Evolutionary conservation across 768 basidiomycete genomes (phyloP).

Genomic region (Collybia mongolica): DNA sequence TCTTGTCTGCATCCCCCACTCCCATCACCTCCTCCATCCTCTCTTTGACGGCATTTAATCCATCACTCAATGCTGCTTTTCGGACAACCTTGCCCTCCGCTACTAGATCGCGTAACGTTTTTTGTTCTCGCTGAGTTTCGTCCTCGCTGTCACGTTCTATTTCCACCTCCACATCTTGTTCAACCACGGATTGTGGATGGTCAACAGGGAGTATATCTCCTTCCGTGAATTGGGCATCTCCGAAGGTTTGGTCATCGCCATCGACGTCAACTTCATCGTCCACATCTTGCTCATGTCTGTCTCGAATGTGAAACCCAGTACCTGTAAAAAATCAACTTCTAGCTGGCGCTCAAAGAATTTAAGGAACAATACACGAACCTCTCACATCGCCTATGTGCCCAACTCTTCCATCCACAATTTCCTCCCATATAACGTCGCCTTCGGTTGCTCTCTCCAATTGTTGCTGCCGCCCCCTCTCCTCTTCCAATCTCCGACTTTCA

Average conservation of each 20-base stretch:
- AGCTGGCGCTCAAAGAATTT: neutral
- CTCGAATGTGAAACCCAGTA: conserved; percentile 69
- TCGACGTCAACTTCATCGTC: conserved; percentile 83
- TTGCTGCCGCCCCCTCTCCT: conserved; percentile 37
- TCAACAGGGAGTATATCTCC: conserved; percentile 54
- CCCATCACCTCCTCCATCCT: conserved; percentile 40
- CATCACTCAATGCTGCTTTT: conserved; percentile 15
- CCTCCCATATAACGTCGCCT: conserved; percentile 28
- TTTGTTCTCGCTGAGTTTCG: conserved; percentile 28
- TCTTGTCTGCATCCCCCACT: conserved; percentile 39
- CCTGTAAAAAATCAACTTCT: conserved; percentile 35
- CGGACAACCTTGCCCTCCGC: conserved; percentile 45
- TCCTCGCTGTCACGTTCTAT: conserved; percentile 37
- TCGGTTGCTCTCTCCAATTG: conserved; percentile 23
- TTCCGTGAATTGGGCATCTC: conserved; percentile 75
- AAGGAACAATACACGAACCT: conserved; percentile 29
- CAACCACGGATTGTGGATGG: conserved; percentile 19
- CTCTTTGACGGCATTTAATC: conserved; percentile 21
- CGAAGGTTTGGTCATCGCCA: conserved; percentile 72
- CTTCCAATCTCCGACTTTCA: conserved; percentile 42
- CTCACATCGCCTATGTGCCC: conserved; percentile 48
- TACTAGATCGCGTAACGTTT: conserved; percentile 51
- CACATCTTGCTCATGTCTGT: conserved; percentile 55
- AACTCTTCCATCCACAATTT: conserved; percentile 25
- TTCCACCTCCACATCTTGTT: conserved; percentile 41